These are phyloP conservation scores for Epichloe coenophiala DNA, from an alignment of 2,329 filamentous ascomycete species.

Conservation along the genomic window DNA sequence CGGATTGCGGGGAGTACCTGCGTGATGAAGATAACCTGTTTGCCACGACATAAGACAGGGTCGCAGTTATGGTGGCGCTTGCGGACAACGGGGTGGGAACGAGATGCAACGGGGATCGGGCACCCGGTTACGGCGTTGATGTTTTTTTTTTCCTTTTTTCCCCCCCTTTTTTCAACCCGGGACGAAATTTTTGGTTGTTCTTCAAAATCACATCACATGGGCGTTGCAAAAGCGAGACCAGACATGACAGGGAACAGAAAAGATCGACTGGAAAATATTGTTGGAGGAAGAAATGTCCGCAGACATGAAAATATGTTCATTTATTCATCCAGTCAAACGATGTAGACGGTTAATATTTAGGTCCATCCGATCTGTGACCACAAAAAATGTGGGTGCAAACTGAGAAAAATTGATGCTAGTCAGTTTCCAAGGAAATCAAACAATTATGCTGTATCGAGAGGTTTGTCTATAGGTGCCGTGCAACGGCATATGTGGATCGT, in stretches of 20 bases:
- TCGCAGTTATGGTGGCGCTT: too few relatives aligned
- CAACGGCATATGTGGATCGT: background rate
- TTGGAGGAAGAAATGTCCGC: background rate
- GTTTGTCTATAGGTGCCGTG: background rate
- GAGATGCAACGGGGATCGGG: background rate
- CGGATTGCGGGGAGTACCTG: slow-evolving; percentile 88
- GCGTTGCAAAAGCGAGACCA: background rate
- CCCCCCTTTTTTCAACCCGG: background rate
- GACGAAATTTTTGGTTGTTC: background rate
- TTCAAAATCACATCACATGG: background rate
- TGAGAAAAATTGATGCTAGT: background rate
- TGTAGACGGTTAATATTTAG: background rate
- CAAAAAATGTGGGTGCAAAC: background rate
- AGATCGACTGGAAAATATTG: background rate
- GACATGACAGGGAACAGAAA: background rate
- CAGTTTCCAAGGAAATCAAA: background rate
- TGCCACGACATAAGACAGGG: slow-evolving; percentile 4
- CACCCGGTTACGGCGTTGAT: background rate
- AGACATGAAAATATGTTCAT: background rate
- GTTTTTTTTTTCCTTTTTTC: background rate
- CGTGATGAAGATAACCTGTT: slow-evolving; percentile 64
- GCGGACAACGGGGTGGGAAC: background rate
- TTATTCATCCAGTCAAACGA: background rate
- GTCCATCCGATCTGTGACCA: background rate
- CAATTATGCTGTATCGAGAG: background rate